Percentiles rank a stretch among this genome's conserved stretches.
phyloP scores from a whole-genome alignment of 257 asterid genomes.

The Osmanthus fragrans region DNA sequence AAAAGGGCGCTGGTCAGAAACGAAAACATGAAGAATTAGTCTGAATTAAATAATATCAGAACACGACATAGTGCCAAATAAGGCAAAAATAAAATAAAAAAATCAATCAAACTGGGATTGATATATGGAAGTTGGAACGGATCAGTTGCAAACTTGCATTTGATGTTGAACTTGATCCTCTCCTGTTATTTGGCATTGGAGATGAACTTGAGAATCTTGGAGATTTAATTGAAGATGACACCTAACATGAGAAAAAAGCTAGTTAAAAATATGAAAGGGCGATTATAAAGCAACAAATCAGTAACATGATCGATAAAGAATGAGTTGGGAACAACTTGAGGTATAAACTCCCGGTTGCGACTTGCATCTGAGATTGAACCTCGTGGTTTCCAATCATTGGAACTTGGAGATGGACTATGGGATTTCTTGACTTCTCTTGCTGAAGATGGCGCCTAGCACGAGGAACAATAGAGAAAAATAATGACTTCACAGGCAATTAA shows the following conservation, averaged over 20 bases:
- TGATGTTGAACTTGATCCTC: neutral
- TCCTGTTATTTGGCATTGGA: neutral
- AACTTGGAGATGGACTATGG: conserved; percentile 4
- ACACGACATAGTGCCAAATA: neutral
- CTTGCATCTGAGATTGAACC: neutral
- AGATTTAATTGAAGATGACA: conserved; percentile 16
- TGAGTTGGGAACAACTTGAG: neutral
- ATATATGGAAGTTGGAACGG: neutral
- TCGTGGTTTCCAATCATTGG: conserved; percentile 10
- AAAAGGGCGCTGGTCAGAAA: neutral
- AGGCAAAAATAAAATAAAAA: neutral
- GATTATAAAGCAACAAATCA: neutral
- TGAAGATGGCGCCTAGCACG: conserved; percentile 9
- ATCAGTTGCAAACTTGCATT: neutral
- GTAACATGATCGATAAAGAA: neutral
- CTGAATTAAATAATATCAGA: neutral
- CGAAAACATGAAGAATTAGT: neutral
- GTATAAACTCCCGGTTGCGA: neutral
- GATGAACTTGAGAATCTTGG: neutral
- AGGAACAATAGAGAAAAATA: neutral
- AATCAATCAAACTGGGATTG: neutral
- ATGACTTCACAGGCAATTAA: neutral
- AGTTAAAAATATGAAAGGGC: neutral
- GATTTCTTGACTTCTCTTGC: neutral
- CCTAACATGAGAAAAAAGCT: conserved; percentile 14